A percentile compares a stretch with the other conserved stretches of the same genome.
Evolutionary conservation across 2,329 filamentous ascomycete species (phyloP).

Genomic region (Fusarium heterosporum): DNA sequence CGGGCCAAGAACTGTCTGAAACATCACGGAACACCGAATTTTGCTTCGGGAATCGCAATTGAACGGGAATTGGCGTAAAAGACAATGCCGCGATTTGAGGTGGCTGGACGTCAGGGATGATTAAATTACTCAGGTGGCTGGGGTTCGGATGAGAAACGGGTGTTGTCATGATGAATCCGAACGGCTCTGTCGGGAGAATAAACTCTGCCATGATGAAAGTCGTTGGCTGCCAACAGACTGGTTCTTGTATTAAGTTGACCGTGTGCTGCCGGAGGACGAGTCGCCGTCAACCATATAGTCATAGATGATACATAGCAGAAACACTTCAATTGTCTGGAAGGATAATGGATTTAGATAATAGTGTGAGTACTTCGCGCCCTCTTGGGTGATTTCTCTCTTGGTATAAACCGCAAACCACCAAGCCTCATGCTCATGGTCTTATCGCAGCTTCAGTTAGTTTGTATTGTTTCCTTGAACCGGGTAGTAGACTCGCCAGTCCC

Average conservation of each 20-base stretch:
- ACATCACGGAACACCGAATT: not conserved
- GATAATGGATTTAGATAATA: not conserved
- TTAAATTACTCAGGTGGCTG: constrained; percentile 34
- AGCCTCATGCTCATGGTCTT: not conserved
- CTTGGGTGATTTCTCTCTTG: not conserved
- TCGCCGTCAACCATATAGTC: constrained; percentile 7
- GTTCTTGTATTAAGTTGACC: constrained; percentile 11
- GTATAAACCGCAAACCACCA: not conserved
- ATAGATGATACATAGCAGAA: not conserved
- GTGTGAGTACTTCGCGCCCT: not conserved
- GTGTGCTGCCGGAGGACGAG: not conserved
- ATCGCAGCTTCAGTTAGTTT: not conserved
- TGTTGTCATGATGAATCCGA: constrained; percentile 31
- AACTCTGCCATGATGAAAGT: constrained; percentile 18
- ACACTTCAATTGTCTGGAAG: not conserved
- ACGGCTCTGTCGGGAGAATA: constrained; percentile 23
- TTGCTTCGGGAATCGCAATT: not conserved
- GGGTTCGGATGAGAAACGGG: constrained; percentile 15
- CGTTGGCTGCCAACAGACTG: not conserved
- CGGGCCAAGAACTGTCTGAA: not conserved
- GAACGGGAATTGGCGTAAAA: constrained; percentile 3
- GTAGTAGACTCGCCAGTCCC: constrained; percentile 8
- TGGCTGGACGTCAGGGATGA: constrained; percentile 26
- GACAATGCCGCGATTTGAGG: constrained; percentile 7
- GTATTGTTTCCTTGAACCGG: constrained; percentile 1